A percentile compares a stretch with the other conserved stretches of the same genome.
These are phyloP conservation scores for Blastobotrys persicus DNA, from an alignment of 1,139 yeast genomes.

Conservation along the genomic window DNA sequence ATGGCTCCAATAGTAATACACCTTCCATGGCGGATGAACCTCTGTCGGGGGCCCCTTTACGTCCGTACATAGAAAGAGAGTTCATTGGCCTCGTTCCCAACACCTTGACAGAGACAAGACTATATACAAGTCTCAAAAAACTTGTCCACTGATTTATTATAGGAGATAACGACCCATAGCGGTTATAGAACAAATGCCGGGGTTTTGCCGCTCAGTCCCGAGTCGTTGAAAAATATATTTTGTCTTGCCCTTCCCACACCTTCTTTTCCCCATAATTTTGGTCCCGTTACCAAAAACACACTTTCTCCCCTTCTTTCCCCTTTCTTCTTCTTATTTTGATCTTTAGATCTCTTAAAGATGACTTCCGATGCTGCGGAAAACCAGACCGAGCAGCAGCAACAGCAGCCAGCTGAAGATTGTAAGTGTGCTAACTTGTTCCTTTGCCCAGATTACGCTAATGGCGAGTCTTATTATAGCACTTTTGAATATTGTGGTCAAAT, in stretches of 20 bases:
- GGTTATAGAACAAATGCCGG: background rate
- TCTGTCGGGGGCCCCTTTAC: too few species aligned
- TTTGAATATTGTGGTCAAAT: slow-evolving; percentile 5
- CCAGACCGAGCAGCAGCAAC: background rate
- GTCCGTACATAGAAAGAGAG: too few species aligned
- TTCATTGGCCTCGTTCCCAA: too few species aligned
- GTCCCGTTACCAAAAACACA: background rate
- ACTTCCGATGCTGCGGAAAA: slow-evolving; percentile 5
- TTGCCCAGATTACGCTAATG: background rate
- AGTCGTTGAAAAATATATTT: background rate
- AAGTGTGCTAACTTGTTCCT: background rate
- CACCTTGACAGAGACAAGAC: too few species aligned
- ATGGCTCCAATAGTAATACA: too few species aligned
- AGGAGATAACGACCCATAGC: background rate
- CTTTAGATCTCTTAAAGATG: background rate
- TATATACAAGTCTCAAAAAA: too few species aligned
- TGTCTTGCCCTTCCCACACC: background rate
- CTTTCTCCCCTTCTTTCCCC: background rate
- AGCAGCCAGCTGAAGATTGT: slow-evolving; percentile 3
- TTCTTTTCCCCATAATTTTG: background rate
- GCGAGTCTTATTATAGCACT: background rate
- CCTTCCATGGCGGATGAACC: too few species aligned
- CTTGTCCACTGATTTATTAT: background rate
- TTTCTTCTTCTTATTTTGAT: slow-evolving; percentile 2
- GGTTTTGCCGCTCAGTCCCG: background rate